These are phyloP conservation scores for Pogostemon cablin DNA, from an alignment of 257 asterid species.

Conservation along the genomic window DNA sequence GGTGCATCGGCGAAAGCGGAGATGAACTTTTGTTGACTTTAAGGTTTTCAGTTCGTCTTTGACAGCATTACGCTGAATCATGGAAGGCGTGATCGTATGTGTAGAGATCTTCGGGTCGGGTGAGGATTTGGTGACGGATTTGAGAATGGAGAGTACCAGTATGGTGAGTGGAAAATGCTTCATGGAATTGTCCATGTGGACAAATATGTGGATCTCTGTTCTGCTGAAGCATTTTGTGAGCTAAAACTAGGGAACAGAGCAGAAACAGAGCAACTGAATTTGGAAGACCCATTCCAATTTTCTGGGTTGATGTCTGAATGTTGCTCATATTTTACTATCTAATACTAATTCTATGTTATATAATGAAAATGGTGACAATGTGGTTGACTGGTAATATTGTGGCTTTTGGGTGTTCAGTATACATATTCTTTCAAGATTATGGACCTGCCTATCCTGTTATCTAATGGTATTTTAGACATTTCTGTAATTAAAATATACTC, in stretches of 20 bases:
- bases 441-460: too few species aligned
- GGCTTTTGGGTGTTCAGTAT: too few species aligned
- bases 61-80: slow-evolving; percentile 30
- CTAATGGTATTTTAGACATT: too few species aligned
- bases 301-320: too few species aligned
- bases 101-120: slow-evolving; percentile 25
- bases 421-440: too few species aligned
- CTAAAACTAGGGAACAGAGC: background rate
- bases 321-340: too few species aligned
- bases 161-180: slow-evolving; percentile 38
- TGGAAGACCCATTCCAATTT: slow-evolving; percentile 16
- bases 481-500: too few species aligned
- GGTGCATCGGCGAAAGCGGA: slow-evolving; percentile 16
- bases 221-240: slow-evolving; percentile 16
- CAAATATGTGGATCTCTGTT: slow-evolving; percentile 32
- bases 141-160: slow-evolving; percentile 38
- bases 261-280: slow-evolving; percentile 16
- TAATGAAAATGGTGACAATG: too few species aligned
- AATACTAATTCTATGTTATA: too few species aligned
- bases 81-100: slow-evolving; percentile 37
- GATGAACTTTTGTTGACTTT: slow-evolving; percentile 23
- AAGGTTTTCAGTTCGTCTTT: slow-evolving; percentile 13
- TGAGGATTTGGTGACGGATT: slow-evolving; percentile 22
- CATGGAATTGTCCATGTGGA: slow-evolving; percentile 47
- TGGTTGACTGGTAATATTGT: too few species aligned